These are phyloP conservation scores for Mucor irregularis DNA, from an alignment of 371 early-diverging fungal genomes.

Conservation along the genomic window DNA sequence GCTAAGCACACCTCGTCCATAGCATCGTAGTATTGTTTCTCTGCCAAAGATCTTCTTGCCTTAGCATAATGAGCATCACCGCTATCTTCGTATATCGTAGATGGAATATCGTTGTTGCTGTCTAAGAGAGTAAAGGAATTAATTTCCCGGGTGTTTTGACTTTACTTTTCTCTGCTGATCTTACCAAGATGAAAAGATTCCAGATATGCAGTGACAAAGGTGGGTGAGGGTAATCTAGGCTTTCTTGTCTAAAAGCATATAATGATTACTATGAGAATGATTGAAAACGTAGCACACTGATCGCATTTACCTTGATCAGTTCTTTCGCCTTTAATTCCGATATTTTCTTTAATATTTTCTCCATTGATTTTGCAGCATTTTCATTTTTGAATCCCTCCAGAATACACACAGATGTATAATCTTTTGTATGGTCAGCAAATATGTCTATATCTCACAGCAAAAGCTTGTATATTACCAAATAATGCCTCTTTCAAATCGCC, in stretches of 20 bases:
- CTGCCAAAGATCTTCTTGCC: conserved; percentile 43
- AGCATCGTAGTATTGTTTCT: conserved; percentile 67
- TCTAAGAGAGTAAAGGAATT: not conserved
- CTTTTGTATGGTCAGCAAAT: no score
- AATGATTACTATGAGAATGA: not conserved
- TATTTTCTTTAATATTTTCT: conserved; percentile 80
- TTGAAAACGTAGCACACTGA: not conserved
- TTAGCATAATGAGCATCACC: conserved; percentile 53
- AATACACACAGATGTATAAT: conserved; percentile 88
- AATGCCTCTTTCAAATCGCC: conserved; percentile 27
- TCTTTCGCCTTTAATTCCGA: conserved; percentile 77
- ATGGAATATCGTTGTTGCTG: conserved; percentile 17
- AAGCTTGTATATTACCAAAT: conserved; percentile 46
- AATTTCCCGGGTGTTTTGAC: not conserved
- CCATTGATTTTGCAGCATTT: conserved; percentile 72
- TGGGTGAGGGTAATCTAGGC: conserved; percentile 81
- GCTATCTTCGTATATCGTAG: conserved; percentile 20
- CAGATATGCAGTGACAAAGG: conserved; percentile 84
- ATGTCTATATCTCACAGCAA: not conserved
- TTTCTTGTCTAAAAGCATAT: conserved; percentile 32
- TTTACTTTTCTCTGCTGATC: not conserved
- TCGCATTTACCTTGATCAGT: conserved; percentile 55
- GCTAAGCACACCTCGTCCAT: conserved; percentile 62
- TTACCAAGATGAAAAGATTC: conserved; percentile 78
- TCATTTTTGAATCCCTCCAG: conserved; percentile 89